phyloP scores from a whole-genome alignment of 768 basidiomycete genomes.

The Rhodotorula toruloides region DNA sequence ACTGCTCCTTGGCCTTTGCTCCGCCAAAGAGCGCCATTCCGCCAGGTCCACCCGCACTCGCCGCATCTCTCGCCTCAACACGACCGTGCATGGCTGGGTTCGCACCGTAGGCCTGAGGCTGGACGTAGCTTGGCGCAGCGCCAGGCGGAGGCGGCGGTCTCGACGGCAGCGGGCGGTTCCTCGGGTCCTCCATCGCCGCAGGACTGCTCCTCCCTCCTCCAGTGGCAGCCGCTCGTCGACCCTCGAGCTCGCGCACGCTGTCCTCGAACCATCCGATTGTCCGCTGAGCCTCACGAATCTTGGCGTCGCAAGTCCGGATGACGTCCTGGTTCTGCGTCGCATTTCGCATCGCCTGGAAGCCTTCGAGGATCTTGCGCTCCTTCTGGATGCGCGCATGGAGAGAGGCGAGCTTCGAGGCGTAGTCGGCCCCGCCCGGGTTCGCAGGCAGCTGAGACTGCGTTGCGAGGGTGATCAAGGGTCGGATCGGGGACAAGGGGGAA shows the following conservation, averaged over 20 bases:
- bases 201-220: neutral
- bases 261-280: slow-evolving; percentile 82
- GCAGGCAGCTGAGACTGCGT: too few species aligned
- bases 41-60: slow-evolving; percentile 2
- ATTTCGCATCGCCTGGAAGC: slow-evolving; percentile 66
- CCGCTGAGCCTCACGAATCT: slow-evolving; percentile 79
- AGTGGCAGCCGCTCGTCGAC: slow-evolving; percentile 30
- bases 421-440: too few species aligned
- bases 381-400: slow-evolving; percentile 83
- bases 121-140: slow-evolving; percentile 29
- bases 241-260: slow-evolving; percentile 73
- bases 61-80: slow-evolving; percentile 15
- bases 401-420: slow-evolving; percentile 69
- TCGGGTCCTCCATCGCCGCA: neutral
- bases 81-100: slow-evolving; percentile 4
- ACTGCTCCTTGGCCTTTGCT: slow-evolving; percentile 10
- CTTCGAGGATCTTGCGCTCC: slow-evolving; percentile 87
- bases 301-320: slow-evolving; percentile 68
- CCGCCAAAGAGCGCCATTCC: neutral
- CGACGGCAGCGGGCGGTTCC: neutral
- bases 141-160: slow-evolving; percentile 25
- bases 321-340: slow-evolving; percentile 86
- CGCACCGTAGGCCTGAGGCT: slow-evolving; percentile 25
- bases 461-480: too few species aligned
- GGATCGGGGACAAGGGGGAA: too few species aligned